Conservation (phyloP, 306 rosid genomes). For the Rosa persica region DNA sequence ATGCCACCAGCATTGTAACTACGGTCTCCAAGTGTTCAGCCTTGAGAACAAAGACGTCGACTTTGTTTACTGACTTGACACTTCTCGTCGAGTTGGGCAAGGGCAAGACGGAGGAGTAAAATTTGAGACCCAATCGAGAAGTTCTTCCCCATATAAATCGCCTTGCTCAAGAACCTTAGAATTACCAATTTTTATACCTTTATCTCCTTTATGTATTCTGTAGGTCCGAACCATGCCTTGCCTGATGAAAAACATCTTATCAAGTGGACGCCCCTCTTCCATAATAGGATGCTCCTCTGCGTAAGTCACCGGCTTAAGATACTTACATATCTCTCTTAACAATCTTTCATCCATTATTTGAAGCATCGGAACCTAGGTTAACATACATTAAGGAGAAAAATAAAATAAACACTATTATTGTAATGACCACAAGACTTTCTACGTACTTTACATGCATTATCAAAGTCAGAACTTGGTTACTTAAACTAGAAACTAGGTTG, state of each 20-base stretch:
- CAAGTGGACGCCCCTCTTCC: neutral
- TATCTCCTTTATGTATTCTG: neutral
- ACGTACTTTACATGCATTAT: too few species aligned
- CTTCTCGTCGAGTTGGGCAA: conserved; percentile 42
- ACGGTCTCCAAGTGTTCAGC: neutral
- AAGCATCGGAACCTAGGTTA: neutral
- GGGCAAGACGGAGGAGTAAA: conserved; percentile 25
- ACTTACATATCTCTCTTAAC: neutral
- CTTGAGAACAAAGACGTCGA: neutral
- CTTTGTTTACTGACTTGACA: neutral
- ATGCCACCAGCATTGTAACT: neutral
- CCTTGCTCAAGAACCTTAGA: neutral
- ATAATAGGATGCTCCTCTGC: neutral
- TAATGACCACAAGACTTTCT: too few species aligned
- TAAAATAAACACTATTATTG: too few species aligned
- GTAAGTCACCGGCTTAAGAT: neutral
- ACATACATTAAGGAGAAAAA: too few species aligned
- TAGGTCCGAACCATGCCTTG: neutral
- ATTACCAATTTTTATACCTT: neutral
- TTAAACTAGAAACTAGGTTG: too few species aligned
- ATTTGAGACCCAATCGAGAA: conserved; percentile 33
- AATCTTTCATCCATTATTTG: neutral
- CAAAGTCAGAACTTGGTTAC: too few species aligned
- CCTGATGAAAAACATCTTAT: neutral
- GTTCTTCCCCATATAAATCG: neutral